Percentiles rank a stretch among this genome's conserved stretches.
These are phyloP conservation scores for Allium fistulosum DNA, from an alignment of 106 monocot genomes.

Conservation along the genomic window DNA sequence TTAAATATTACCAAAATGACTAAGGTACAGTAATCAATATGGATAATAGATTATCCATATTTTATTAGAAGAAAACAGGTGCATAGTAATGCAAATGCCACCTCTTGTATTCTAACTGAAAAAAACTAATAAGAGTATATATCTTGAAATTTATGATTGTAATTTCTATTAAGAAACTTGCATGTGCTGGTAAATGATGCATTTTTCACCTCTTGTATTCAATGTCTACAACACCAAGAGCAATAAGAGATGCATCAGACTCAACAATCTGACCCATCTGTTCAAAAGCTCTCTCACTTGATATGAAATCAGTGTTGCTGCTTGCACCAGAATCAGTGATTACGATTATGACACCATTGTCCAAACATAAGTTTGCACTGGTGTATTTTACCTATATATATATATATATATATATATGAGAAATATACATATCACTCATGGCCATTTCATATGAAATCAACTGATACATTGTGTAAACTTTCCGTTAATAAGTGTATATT, in stretches of 20 bases:
- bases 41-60: too few relatives aligned
- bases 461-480: too few relatives aligned
- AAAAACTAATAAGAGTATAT: too few relatives aligned
- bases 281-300: conserved; percentile 53
- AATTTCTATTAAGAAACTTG: background rate
- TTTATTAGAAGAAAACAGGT: too few relatives aligned
- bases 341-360: conserved; percentile 39
- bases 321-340: conserved; percentile 59
- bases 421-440: too few relatives aligned
- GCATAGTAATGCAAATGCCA: background rate
- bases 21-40: background rate
- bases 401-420: conserved; percentile 3
- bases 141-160: too few relatives aligned
- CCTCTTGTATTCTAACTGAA: too few relatives aligned
- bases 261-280: conserved; percentile 43
- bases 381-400: conserved; percentile 50
- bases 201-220: conserved; percentile 33
- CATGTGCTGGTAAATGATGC: background rate
- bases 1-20: background rate
- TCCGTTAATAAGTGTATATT: too few relatives aligned
- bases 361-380: conserved; percentile 34
- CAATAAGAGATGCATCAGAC: conserved; percentile 27
- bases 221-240: conserved; percentile 38
- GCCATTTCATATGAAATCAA: too few relatives aligned
- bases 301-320: conserved; percentile 55